Evolutionary conservation across 441 rosid genomes (phyloP).

Genomic region (Populus trichocarpa): DNA sequence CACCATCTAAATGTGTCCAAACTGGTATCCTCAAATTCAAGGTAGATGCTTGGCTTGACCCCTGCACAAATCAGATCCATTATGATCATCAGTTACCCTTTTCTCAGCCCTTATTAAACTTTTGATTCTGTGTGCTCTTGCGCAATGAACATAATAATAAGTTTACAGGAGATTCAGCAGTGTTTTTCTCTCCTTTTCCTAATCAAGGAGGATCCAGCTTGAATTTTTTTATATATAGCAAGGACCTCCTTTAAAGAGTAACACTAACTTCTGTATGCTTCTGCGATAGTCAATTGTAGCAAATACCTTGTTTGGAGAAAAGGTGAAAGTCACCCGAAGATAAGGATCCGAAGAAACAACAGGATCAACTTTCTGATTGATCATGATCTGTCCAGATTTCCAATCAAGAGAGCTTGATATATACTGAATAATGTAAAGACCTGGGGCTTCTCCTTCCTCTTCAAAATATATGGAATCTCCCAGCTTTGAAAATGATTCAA

Average conservation of each 20-base stretch:
- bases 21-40: slow-evolving; percentile 71
- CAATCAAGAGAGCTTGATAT: slow-evolving; percentile 78
- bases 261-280: not conserved
- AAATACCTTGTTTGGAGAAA: slow-evolving; percentile 49
- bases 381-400: slow-evolving; percentile 51
- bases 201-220: not conserved
- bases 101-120: not conserved
- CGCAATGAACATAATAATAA: not conserved
- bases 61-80: slow-evolving; percentile 35
- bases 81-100: not conserved
- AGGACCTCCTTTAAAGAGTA: not conserved
- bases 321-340: slow-evolving; percentile 52
- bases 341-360: slow-evolving; percentile 65
- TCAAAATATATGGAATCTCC: slow-evolving; percentile 97
- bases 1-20: slow-evolving; percentile 58
- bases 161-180: not conserved
- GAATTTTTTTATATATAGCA: not conserved
- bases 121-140: not conserved
- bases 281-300: not conserved
- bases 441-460: slow-evolving; percentile 62
- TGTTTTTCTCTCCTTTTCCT: not conserved
- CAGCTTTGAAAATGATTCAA: slow-evolving; percentile 90
- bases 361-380: slow-evolving; percentile 69
- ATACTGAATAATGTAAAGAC: slow-evolving; percentile 77
- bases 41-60: slow-evolving; percentile 42